Evolutionary conservation across 2,329 filamentous ascomycete genomes (phyloP).

Genomic region (Pleurostoma richardsiae): DNA sequence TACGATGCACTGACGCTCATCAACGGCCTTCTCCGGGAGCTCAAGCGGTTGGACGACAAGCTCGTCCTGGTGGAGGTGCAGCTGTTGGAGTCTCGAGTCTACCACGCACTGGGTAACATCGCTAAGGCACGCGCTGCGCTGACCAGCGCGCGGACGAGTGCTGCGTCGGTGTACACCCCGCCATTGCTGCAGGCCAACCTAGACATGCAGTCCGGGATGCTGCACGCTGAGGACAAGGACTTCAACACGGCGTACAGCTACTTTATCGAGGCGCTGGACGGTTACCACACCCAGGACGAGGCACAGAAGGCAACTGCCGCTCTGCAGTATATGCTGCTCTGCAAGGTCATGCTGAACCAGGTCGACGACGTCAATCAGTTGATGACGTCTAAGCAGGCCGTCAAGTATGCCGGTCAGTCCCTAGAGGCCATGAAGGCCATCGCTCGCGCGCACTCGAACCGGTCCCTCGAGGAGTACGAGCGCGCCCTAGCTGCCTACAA

Average conservation of each 20-base stretch:
- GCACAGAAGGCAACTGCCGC: slow-evolving; percentile 87
- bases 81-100: slow-evolving; percentile 92
- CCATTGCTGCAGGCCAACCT: slow-evolving; percentile 91
- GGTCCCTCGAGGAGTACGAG: slow-evolving; percentile 96
- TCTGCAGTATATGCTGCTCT: slow-evolving; percentile 98
- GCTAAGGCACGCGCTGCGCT: slow-evolving; percentile 92
- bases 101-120: slow-evolving; percentile 95
- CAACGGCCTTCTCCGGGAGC: slow-evolving; percentile 90
- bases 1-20: slow-evolving; percentile 96
- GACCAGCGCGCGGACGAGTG: slow-evolving; percentile 89
- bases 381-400: slow-evolving; percentile 92
- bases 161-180: slow-evolving; percentile 95
- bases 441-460: slow-evolving; percentile 89
- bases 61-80: slow-evolving; percentile 96
- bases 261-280: slow-evolving; percentile 98
- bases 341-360: slow-evolving; percentile 99
- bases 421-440: slow-evolving; percentile 99
- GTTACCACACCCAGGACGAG: slow-evolving; percentile 92
- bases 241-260: slow-evolving; percentile 99
- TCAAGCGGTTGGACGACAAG: slow-evolving; percentile 98
- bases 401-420: slow-evolving; percentile 92
- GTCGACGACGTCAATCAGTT: slow-evolving; percentile 94
- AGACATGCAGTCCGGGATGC: slow-evolving; percentile 99
- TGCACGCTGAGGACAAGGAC: slow-evolving; percentile 97
- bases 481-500: slow-evolving; percentile 84